Evolutionary conservation across 139 green algal species (phyloP).

Genomic region (Volvox africanus): DNA sequence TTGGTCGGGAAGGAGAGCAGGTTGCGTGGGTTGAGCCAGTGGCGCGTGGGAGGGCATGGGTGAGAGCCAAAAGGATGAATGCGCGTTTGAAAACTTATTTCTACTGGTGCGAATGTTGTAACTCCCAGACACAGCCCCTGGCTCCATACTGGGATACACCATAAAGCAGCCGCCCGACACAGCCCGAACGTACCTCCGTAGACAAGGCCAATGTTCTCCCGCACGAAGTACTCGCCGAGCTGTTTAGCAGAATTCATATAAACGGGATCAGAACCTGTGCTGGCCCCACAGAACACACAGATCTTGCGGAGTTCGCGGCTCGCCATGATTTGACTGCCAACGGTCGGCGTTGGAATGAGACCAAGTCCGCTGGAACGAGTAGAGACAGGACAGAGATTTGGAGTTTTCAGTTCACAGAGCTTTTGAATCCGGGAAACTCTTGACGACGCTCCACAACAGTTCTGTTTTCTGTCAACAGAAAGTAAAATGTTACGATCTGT

Average conservation of each 20-base stretch:
- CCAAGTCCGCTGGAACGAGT: too few species aligned
- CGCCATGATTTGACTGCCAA: background rate
- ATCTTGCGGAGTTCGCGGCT: conserved; percentile 25
- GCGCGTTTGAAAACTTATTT: too few species aligned
- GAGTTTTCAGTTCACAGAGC: too few species aligned
- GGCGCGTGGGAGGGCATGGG: background rate
- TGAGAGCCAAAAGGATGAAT: background rate
- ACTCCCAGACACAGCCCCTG: too few species aligned
- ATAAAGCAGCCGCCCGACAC: too few species aligned
- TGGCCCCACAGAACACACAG: conserved; percentile 78
- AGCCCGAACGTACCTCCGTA: conserved; percentile 71
- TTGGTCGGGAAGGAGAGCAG: background rate
- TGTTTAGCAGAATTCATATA: conserved; percentile 67
- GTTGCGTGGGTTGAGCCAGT: background rate
- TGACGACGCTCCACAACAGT: conserved; percentile 8
- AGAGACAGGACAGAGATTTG: too few species aligned
- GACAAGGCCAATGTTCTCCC: conserved; percentile 71
- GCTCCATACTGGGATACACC: too few species aligned
- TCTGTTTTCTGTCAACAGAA: background rate
- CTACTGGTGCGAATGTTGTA: too few species aligned
- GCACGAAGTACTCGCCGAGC: conserved; percentile 70
- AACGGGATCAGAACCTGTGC: conserved; percentile 49
- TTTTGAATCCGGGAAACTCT: background rate
- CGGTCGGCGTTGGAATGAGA: background rate
- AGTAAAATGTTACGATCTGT: background rate